Evolutionary conservation across 495 filamentous ascomycete species (phyloP).

Genomic region (Elaphomyces granulatus): DNA sequence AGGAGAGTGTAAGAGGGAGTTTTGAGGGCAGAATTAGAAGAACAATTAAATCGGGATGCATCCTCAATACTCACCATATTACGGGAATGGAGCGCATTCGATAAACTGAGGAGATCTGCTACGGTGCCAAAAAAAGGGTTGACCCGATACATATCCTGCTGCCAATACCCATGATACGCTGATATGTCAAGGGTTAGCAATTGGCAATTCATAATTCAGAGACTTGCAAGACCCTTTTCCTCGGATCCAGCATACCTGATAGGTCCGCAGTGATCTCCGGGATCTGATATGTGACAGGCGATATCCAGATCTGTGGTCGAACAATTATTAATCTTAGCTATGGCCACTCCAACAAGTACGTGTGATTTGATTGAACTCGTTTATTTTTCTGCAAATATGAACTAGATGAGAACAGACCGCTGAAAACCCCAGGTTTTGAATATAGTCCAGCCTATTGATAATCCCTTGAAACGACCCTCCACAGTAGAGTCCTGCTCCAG

Average conservation of each 20-base stretch:
- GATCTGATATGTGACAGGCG: conserved; percentile 57
- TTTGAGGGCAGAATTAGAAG: too few species aligned
- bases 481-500: conserved; percentile 42
- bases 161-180: conserved; percentile 69
- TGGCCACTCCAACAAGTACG: too few species aligned
- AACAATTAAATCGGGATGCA: background rate
- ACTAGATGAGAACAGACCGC: conserved; percentile 33
- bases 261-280: conserved; percentile 23
- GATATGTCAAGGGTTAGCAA: conserved; percentile 33
- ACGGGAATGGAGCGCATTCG: conserved; percentile 42
- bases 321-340: too few species aligned
- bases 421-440: conserved; percentile 67
- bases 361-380: too few species aligned
- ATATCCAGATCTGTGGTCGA: conserved; percentile 58
- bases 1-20: too few species aligned
- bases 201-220: conserved; percentile 38
- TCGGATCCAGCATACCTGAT: background rate
- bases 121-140: conserved; percentile 53
- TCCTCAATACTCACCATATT: conserved; percentile 30
- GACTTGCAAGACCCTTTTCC: too few species aligned
- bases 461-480: conserved; percentile 65
- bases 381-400: too few species aligned
- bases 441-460: conserved; percentile 41
- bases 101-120: conserved; percentile 48
- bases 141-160: conserved; percentile 47